A percentile compares a stretch with the other conserved stretches of the same genome.
Evolutionary conservation across 75 land plant species (phyloP).

Genomic region (Chamaecyparis obtusa): DNA sequence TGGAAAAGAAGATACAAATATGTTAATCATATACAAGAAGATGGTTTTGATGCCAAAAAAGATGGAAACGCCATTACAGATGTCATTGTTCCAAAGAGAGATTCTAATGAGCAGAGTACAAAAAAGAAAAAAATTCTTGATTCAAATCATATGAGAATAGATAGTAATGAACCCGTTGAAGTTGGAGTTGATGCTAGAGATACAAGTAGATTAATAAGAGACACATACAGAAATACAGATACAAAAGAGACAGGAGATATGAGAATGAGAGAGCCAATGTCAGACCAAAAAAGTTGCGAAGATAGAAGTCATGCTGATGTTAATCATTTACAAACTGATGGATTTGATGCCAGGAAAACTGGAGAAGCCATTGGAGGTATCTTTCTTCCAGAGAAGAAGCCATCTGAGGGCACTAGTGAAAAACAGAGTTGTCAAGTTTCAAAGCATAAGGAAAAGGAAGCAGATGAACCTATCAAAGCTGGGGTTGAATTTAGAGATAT

Average conservation of each 20-base stretch:
- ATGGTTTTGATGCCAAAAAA: neutral
- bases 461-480: neutral
- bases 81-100: neutral
- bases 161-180: neutral
- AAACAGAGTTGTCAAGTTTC: neutral
- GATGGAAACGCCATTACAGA: neutral
- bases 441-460: neutral
- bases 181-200: neutral
- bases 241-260: neutral
- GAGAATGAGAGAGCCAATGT: neutral
- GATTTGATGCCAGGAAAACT: neutral
- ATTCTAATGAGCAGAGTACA: neutral
- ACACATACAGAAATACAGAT: neutral
- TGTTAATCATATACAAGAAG: neutral
- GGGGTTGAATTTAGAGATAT: neutral
- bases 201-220: neutral
- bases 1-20: neutral
- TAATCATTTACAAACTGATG: neutral
- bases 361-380: neutral
- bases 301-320: neutral
- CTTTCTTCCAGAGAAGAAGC: neutral
- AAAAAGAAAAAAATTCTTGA: neutral
- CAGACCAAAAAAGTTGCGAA: neutral
- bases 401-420: neutral
- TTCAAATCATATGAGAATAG: neutral